Conservation (phyloP, 768 basidiomycete species). For the Peribolospora baueri region DNA sequence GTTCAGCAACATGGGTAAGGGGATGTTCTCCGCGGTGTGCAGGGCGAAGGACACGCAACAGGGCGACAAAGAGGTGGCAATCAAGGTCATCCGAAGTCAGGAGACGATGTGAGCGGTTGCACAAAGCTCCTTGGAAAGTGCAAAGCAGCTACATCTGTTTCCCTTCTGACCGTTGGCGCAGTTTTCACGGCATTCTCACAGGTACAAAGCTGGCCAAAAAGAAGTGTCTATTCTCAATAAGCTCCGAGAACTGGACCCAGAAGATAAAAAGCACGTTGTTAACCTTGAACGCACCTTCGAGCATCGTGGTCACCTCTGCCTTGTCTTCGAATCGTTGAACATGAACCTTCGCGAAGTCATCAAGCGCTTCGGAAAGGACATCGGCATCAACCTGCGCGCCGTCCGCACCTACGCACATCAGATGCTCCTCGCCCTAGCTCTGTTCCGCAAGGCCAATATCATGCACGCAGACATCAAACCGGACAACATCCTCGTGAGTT, state of each 20-base stretch:
- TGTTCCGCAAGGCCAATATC: slow-evolving; percentile 67
- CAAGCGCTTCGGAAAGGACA: slow-evolving; percentile 93
- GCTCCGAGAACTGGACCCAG: slow-evolving; percentile 66
- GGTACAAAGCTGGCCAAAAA: slow-evolving; percentile 85
- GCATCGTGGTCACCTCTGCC: slow-evolving; percentile 82
- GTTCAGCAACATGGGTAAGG: slow-evolving; percentile 81
- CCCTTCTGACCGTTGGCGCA: slow-evolving; percentile 1
- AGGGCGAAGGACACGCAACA: slow-evolving; percentile 33
- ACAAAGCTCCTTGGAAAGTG: background rate
- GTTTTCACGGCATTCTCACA: slow-evolving; percentile 16
- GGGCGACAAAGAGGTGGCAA: slow-evolving; percentile 48
- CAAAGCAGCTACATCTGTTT: background rate
- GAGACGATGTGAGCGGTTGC: slow-evolving; percentile 60
- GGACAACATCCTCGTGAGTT: slow-evolving; percentile 74
- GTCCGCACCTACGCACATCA: slow-evolving; percentile 99
- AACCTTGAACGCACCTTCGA: slow-evolving; percentile 87
- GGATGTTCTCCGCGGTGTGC: slow-evolving; percentile 96
- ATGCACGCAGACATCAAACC: slow-evolving; percentile 99
- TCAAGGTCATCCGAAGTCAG: slow-evolving; percentile 87
- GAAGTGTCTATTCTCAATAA: slow-evolving; percentile 74
- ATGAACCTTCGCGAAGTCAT: slow-evolving; percentile 97
- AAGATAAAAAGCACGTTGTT: slow-evolving; percentile 89
- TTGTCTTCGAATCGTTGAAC: slow-evolving; percentile 84
- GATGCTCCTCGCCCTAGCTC: slow-evolving; percentile 62
- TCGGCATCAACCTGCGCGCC: slow-evolving; percentile 82